Evolutionary conservation across 2,329 filamentous ascomycete genomes (phyloP), one percentile per base, ranked within the genome.

Genomic region (Penicillium sp.): DNA sequence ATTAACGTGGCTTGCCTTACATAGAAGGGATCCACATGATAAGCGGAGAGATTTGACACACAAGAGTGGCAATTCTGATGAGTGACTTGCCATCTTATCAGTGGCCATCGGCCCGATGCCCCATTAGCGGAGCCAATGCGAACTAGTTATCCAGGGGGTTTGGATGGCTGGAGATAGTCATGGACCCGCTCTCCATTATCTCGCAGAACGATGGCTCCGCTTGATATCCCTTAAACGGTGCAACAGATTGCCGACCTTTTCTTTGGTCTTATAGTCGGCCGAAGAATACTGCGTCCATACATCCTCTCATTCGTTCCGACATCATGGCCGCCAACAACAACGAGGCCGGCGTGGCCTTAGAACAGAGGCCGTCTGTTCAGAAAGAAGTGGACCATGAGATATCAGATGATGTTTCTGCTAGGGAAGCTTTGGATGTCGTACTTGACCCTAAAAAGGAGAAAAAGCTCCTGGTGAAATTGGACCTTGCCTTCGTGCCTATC

Each of bases 401-500:
- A 18, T 24, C 37, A n/a, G 46, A 60, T 6, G 57, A 60, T 6
- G 32, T 47, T 12, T 42, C 50, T 2, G 15, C 58, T 9, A 54
- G 56, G 6, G 63, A 58, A 15, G 46, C 54, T 24, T 47, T 57
- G 2, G 60, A 66, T 37, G 51, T 65, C 18, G 55, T 59, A 6
- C 58, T 79, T 15, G 76, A 79, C 51, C 67, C 70, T 1, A 66
- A 59, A 18, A 74, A 73, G 46, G 77, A 79, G 58, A 66, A 61
- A 43, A 73, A 69, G 46, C 63, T 80, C 2, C 68, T 80, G 4
- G 60, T 66, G 18, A 79, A 79, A 50, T 64, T 80, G 9, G 78
- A 80, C 47, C 39, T 73, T 3, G 70, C 69, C 3, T 73, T 80
- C 44, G 71, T 74, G 4, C 77, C 77, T 0, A 74, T 81, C 47